phyloP scores from a whole-genome alignment of 1,284 basidiomycete species.

The Trametes sp. region DNA sequence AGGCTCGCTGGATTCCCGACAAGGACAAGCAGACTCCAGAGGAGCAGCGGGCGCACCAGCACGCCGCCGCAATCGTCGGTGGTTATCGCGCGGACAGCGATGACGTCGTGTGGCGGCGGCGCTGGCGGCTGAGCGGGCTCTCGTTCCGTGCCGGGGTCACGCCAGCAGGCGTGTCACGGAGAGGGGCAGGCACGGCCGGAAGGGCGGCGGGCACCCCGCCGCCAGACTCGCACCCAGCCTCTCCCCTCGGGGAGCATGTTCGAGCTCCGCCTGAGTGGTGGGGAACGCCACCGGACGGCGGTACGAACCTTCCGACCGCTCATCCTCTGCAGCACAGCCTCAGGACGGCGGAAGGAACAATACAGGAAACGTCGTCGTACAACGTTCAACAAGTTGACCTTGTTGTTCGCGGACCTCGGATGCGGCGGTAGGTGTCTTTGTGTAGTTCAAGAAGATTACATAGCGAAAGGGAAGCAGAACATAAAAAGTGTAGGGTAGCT shows the following conservation, averaged over 20 bases:
- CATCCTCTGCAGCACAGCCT: neutral
- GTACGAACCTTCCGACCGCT: neutral
- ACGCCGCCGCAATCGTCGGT: no score
- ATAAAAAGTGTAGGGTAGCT: neutral
- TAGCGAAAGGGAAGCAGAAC: neutral
- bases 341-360: neutral
- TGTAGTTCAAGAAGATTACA: neutral
- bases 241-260: neutral
- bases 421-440: neutral
- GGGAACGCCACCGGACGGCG: neutral
- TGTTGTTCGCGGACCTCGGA: no score
- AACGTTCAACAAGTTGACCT: no score
- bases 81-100: neutral
- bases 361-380: no score
- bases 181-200: conserved; percentile 1
- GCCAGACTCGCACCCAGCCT: conserved; percentile 7
- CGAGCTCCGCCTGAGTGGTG: neutral
- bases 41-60: neutral
- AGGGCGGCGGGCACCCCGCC: neutral
- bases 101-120: conserved; percentile 7
- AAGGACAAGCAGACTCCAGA: no score
- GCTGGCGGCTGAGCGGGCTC: neutral
- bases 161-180: neutral
- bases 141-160: neutral
- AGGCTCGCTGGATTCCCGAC: neutral